Evolutionary conservation across 2,329 filamentous ascomycete species (phyloP), one percentile per base, ranked within the genome.

Genomic region (Verticillium isaacii): DNA sequence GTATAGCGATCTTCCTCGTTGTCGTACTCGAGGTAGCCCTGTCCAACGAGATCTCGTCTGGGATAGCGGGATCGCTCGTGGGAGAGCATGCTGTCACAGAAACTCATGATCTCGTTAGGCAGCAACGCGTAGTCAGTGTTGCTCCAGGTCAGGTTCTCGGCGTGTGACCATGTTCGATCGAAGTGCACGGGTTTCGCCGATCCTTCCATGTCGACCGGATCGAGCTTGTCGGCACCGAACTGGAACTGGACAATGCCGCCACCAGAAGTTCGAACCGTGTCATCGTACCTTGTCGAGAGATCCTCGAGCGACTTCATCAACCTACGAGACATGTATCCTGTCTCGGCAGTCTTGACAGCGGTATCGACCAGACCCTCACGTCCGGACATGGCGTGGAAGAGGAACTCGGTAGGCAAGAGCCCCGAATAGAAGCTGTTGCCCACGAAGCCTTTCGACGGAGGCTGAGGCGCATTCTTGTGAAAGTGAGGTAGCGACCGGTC

Each of bases 351-450:
- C 80, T 99, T 99, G 78, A 98, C 95, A 64, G 95, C 95, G 2
- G 95, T 99, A 85, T 99, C 95, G 71, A 99, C 93, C 67, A 99
- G 80, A 86, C 95, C 95, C 86, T 98, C 95, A 87, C 95, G 91
- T 69, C 95, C 95, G 70, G 93, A 97, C 79, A 98, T 97, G 67
- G 95, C 95, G 85, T 99, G 95, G 78, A 99, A 98, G 62, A 98
- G 85, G 75, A 99, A 98, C 70, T 99, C 95, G 0, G 91, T 93
- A 2, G 95, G 94, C 1, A 89, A 84, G 1, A 99, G 81, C 1
- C 95, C 95, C 0, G 91, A 91, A 75, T 97, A 99, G 83, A 99
- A 99, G 78, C 93, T 97, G 78, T 98, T 97, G 64, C 89, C 87
- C 57, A 99, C 94, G 78, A 99, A 99, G 66, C 95, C 95, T 74